Percentiles rank a stretch among this genome's conserved stretches.
These are phyloP conservation scores for Aspergillus melleus DNA, from an alignment of 2,329 filamentous ascomycete species.

Conservation along the genomic window DNA sequence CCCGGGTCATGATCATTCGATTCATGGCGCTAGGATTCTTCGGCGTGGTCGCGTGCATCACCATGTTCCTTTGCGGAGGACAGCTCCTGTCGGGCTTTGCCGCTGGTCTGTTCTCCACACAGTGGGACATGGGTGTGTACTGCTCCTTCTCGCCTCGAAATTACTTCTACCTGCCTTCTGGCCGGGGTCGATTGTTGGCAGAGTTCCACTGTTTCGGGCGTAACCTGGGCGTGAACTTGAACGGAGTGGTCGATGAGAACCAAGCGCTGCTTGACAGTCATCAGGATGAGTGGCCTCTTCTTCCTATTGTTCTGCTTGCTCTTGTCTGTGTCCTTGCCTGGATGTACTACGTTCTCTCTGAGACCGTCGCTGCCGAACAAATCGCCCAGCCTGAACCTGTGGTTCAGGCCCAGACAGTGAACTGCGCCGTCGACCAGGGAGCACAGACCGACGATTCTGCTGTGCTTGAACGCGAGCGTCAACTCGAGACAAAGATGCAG, in stretches of 20 bases:
- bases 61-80: slow-evolving; percentile 3
- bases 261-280: not conserved
- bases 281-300: not conserved
- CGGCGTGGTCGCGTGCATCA: not conserved
- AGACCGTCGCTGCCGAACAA: not conserved
- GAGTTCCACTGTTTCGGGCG: slow-evolving; percentile 13
- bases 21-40: not conserved
- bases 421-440: too few relatives aligned
- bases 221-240: slow-evolving; percentile 10
- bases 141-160: slow-evolving; percentile 2
- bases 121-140: slow-evolving; percentile 1
- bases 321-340: not conserved
- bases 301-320: slow-evolving; percentile 5
- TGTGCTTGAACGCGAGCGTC: too few relatives aligned
- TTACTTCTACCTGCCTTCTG: not conserved
- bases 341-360: not conserved
- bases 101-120: slow-evolving; percentile 1
- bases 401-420: too few relatives aligned
- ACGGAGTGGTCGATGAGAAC: not conserved
- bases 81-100: slow-evolving; percentile 9
- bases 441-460: too few relatives aligned
- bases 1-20: slow-evolving; percentile 1
- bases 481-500: too few relatives aligned
- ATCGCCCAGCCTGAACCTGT: too few relatives aligned
- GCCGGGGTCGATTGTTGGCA: not conserved